These are phyloP conservation scores for Zymoseptoria tritici DNA, from an alignment of 2,329 filamentous ascomycete genomes.

Conservation along the genomic window DNA sequence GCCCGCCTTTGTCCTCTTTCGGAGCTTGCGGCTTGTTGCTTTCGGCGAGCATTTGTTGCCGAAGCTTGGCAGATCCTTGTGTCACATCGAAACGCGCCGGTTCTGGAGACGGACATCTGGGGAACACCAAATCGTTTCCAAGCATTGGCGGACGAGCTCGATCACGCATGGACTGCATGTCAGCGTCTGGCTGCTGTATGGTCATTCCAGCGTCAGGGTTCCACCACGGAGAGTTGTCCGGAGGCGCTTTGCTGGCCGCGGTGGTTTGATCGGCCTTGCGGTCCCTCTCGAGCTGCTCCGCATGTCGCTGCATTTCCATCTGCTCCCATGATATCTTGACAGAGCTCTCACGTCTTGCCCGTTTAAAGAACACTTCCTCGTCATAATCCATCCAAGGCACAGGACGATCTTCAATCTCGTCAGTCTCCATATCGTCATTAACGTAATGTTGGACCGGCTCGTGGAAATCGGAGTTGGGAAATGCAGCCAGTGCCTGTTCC, in stretches of 20 bases:
- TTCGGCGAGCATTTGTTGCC: slow-evolving; percentile 36
- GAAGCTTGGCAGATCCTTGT: slow-evolving; percentile 49
- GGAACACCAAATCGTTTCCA: slow-evolving; percentile 71
- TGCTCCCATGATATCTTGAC: slow-evolving; percentile 65
- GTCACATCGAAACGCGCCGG: slow-evolving; percentile 76
- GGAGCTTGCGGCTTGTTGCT: slow-evolving; percentile 34
- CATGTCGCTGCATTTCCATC: slow-evolving; percentile 72
- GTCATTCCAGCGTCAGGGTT: slow-evolving; percentile 28
- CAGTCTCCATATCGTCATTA: slow-evolving; percentile 41
- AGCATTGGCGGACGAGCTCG: slow-evolving; percentile 75
- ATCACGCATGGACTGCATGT: slow-evolving; percentile 50
- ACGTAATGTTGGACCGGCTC: slow-evolving; percentile 67
- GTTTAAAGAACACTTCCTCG: slow-evolving; percentile 30
- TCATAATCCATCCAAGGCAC: slow-evolving; percentile 31
- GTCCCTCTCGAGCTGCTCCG: slow-evolving; percentile 54
- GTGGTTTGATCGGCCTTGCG: slow-evolving; percentile 36
- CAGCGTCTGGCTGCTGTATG: slow-evolving; percentile 31
- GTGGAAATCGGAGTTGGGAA: slow-evolving; percentile 62
- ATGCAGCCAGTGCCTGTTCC: slow-evolving; percentile 68
- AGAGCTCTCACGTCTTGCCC: slow-evolving; percentile 51
- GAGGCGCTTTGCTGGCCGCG: slow-evolving; percentile 18
- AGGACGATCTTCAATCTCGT: slow-evolving; percentile 32
- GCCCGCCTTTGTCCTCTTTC: slow-evolving; percentile 46
- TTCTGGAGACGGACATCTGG: slow-evolving; percentile 74
- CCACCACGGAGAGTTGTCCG: slow-evolving; percentile 31